phyloP scores from a whole-genome alignment of 192 early-diverging fungal genomes.

The Neocallimastix lanati region DNA sequence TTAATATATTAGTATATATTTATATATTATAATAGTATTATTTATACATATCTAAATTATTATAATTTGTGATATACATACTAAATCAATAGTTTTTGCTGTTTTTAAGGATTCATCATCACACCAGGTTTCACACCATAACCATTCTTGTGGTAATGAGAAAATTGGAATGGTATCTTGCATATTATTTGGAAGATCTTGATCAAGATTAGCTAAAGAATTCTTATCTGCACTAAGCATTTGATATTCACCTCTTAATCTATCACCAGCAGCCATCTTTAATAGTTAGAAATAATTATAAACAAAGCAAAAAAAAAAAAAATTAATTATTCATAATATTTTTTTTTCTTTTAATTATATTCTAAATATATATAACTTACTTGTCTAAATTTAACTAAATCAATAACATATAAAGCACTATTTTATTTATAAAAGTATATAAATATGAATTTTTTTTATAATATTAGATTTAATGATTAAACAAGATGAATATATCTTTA shows the following conservation, averaged over 20 bases:
- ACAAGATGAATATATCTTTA: too few relatives aligned
- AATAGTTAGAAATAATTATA: too few relatives aligned
- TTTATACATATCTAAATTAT: too few relatives aligned
- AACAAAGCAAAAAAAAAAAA: too few relatives aligned
- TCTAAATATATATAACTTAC: not conserved
- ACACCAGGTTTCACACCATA: slow-evolving; percentile 99
- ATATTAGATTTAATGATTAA: too few relatives aligned
- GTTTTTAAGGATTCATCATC: slow-evolving; percentile 57
- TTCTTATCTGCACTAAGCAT: slow-evolving; percentile 66
- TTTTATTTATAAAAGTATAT: too few relatives aligned
- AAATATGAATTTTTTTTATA: too few relatives aligned
- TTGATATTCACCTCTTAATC: slow-evolving; percentile 84
- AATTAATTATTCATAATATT: too few relatives aligned
- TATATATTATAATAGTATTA: too few relatives aligned
- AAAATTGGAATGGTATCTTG: slow-evolving; percentile 75
- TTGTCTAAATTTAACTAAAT: slow-evolving; percentile 71
- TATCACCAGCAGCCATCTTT: slow-evolving; percentile 77
- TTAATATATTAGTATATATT: too few relatives aligned
- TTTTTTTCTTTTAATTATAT: too few relatives aligned
- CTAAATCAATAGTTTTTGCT: slow-evolving; percentile 94
- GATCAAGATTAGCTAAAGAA: slow-evolving; percentile 87
- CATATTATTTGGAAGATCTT: slow-evolving; percentile 97
- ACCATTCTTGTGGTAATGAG: slow-evolving; percentile 88
- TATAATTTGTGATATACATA: too few relatives aligned
- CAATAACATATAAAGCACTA: slow-evolving; percentile 88